Base-by-base conservation (phyloP, 1,284 basidiomycete species). In the Fomitopsis palustris region DNA sequence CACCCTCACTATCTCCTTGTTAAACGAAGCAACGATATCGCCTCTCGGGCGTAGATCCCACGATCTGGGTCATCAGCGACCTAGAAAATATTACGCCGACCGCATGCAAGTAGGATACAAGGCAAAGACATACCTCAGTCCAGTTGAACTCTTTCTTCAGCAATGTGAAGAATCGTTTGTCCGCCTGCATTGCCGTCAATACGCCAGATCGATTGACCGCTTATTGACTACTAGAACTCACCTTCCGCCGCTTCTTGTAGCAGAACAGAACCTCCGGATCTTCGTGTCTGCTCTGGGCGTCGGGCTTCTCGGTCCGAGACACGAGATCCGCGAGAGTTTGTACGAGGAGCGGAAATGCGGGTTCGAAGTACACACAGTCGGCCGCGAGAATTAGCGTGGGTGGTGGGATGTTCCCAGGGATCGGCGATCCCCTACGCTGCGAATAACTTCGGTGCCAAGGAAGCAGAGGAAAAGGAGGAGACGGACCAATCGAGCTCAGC, bases 321-420 rank as follows among this genome's bases (percentile, higher is more conserved):
- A 81, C 77, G 19, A 97, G 81, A 43, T 88, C 83, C 37, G 77
- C 80, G 54, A 98, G 79, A 0, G 95, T 96, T 64, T 88, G 74
- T 1, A 96, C 90, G 1, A 98, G 83, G 16, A 96, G 81, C 2
- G 94, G 90, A 68, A 97, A 98, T 0, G 93, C 90, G n/a, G 92
- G 91, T 75, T 97, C 95, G 65, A 94, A 93, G 75, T 98, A 98
- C 5, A 98, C 94, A 68, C 95, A 98, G 70, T 98, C 95, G 1
- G 94, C 93, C 0, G 91, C 92, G 6, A 95, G 79, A 58, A 95
- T 80, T 27, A 96, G 62, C 65, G 93, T 85, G 7, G 87, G 81
- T 4, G 76, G 80, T 23, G 72, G 69, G 17, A 86, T 74, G 21
- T 73, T 68, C 38, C 64, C 51, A 27, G 84, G 80, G 53, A 82